phyloP scores from a whole-genome alignment of 225 moss, liverwort and hornwort genomes.

The Neckera pumila region DNA sequence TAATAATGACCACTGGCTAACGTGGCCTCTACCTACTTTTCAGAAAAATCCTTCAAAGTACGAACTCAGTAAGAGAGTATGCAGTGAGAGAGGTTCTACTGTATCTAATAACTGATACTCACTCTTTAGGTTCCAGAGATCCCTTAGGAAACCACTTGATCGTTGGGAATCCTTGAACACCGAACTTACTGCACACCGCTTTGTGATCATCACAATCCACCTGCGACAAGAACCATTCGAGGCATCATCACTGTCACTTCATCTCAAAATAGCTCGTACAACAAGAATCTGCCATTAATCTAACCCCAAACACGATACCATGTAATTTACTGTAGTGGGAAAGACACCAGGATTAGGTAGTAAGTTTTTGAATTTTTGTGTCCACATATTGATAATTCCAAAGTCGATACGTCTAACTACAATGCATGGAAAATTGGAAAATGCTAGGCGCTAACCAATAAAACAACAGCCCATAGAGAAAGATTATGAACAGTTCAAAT shows the following conservation, averaged over 20 bases:
- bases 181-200: constrained; percentile 70
- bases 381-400: background rate
- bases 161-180: constrained; percentile 75
- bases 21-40: too few relatives aligned
- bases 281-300: background rate
- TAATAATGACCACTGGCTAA: too few relatives aligned
- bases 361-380: too few relatives aligned
- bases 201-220: constrained; percentile 96
- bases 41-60: too few relatives aligned
- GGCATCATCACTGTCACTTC: background rate
- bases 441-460: background rate
- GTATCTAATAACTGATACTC: constrained; percentile 1
- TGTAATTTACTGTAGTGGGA: background rate
- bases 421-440: background rate
- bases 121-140: constrained; percentile 92
- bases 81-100: too few relatives aligned
- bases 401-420: background rate
- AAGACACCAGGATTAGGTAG: background rate
- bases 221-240: constrained; percentile 13
- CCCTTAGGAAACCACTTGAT: constrained; percentile 95
- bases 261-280: background rate
- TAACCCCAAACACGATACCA: background rate
- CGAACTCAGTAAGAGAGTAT: too few relatives aligned
- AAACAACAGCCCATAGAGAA: background rate
- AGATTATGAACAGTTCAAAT: background rate